Evolutionary conservation across 805 yeast genomes (phyloP).

Genomic region (Wickerhamomyces alni): DNA sequence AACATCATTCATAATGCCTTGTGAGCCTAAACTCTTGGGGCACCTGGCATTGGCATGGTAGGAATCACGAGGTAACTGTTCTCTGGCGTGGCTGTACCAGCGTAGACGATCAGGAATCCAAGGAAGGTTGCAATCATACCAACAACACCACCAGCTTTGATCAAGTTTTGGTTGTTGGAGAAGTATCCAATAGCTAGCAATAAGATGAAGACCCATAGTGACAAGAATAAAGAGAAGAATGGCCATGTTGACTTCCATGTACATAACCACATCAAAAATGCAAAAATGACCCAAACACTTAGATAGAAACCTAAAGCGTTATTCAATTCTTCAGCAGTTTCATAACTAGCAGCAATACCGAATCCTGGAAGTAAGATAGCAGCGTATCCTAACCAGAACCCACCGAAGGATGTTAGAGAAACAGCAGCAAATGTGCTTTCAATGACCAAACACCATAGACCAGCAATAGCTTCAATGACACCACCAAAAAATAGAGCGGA

Average conservation of each 20-base stretch:
- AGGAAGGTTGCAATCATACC: slow-evolving; percentile 50
- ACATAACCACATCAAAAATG: slow-evolving; percentile 49
- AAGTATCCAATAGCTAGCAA: slow-evolving; percentile 45
- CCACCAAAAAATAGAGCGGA: slow-evolving; percentile 71
- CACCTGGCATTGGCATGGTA: slow-evolving; percentile 49
- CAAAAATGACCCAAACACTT: slow-evolving; percentile 60
- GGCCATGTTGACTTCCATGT: slow-evolving; percentile 57
- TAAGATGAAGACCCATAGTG: slow-evolving; percentile 49
- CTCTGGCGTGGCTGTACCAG: slow-evolving; percentile 51
- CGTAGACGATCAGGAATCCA: slow-evolving; percentile 61
- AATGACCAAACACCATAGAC: slow-evolving; percentile 69
- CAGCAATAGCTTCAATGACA: slow-evolving; percentile 62
- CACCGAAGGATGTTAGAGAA: slow-evolving; percentile 45
- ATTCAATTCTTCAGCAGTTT: slow-evolving; percentile 35
- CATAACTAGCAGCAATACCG: slow-evolving; percentile 45
- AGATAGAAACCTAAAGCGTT: slow-evolving; percentile 55
- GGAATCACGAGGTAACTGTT: slow-evolving; percentile 52
- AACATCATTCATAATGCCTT: no score
- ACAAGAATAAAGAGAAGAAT: slow-evolving; percentile 48
- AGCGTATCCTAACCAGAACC: slow-evolving; percentile 74
- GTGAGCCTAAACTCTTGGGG: slow-evolving; percentile 25
- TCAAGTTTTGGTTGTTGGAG: slow-evolving; percentile 35
- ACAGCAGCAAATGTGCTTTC: slow-evolving; percentile 76
- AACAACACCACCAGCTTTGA: slow-evolving; percentile 56
- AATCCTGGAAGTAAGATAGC: slow-evolving; percentile 55